Evolutionary conservation across 768 basidiomycete species (phyloP).

Genomic region (Leccinum sublutescens): DNA sequence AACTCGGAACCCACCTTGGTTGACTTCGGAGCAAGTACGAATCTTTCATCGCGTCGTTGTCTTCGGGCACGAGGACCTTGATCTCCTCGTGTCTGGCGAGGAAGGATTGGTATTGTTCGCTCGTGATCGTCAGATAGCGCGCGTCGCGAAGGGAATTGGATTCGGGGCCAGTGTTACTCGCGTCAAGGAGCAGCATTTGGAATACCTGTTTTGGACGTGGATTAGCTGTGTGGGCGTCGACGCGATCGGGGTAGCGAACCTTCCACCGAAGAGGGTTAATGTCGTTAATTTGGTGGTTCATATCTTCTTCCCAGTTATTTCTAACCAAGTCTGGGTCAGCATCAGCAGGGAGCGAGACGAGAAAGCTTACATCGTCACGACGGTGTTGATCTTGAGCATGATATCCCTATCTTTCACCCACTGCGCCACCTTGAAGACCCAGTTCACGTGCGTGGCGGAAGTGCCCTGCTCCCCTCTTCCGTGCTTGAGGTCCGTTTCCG

Average conservation of each 20-base stretch:
- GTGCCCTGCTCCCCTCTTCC: constrained; percentile 30
- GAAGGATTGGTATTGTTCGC: constrained; percentile 35
- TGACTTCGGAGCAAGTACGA: constrained; percentile 30
- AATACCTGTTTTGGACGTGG: constrained; percentile 23
- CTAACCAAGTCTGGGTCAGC: constrained; percentile 11
- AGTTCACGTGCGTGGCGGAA: constrained; percentile 23
- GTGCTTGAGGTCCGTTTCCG: constrained; percentile 30
- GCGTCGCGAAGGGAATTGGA: constrained; percentile 29
- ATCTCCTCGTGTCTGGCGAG: constrained; percentile 29
- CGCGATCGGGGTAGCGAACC: constrained; percentile 14
- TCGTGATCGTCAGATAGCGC: constrained; percentile 28
- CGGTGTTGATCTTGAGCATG: constrained; percentile 35
- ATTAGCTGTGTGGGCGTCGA: neutral
- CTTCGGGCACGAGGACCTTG: constrained; percentile 34
- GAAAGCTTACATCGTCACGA: constrained; percentile 26
- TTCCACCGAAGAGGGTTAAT: constrained; percentile 36
- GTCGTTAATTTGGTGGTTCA: constrained; percentile 32
- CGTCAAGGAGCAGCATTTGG: constrained; percentile 29
- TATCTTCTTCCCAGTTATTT: constrained; percentile 36
- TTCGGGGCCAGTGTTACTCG: constrained; percentile 29
- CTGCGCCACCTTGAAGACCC: constrained; percentile 31
- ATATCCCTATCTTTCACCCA: constrained; percentile 32
- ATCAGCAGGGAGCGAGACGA: neutral
- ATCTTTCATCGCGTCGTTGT: constrained; percentile 39
- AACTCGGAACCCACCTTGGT: too few relatives aligned